A percentile compares a stretch with the other conserved stretches of the same genome.
Evolutionary conservation across 495 filamentous ascomycete species (phyloP).

Genomic region (Hypoxylon cercidicola): DNA sequence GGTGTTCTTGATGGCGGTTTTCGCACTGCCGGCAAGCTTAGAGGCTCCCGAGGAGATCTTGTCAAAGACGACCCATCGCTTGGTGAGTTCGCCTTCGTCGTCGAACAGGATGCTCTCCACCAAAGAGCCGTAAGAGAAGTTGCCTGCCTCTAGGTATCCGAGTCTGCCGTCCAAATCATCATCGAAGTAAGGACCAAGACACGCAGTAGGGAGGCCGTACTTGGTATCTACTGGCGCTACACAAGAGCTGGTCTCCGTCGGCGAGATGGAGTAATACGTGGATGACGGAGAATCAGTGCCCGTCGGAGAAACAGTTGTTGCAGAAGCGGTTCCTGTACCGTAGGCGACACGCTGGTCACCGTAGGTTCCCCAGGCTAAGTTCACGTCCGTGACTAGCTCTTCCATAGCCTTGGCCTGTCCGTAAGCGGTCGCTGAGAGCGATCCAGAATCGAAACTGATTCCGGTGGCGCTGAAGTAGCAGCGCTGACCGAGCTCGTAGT

Average conservation of each 20-base stretch:
- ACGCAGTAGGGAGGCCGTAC: constrained; percentile 22
- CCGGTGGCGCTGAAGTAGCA: constrained; percentile 23
- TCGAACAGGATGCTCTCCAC: constrained; percentile 15
- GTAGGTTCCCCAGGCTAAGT: constrained; percentile 24
- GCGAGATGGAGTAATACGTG: constrained; percentile 11
- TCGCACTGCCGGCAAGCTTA: constrained; percentile 13
- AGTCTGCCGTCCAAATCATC: constrained; percentile 14
- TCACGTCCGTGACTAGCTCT: constrained; percentile 20
- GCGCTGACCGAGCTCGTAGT: constrained; percentile 22
- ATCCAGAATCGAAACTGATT: constrained; percentile 9
- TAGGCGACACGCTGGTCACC: constrained; percentile 14
- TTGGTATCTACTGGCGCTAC: constrained; percentile 24
- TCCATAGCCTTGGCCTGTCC: constrained; percentile 20
- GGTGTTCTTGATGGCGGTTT: constrained; percentile 6
- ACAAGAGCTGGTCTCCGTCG: constrained; percentile 7
- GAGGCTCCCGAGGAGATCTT: constrained; percentile 5
- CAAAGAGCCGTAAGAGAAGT: constrained; percentile 14
- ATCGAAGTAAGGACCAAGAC: constrained; percentile 23
- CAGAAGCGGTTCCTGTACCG: constrained; percentile 9
- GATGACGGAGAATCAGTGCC: constrained; percentile 8
- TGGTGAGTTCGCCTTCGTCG: constrained; percentile 2
- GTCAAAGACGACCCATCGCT: neutral
- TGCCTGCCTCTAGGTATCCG: constrained; percentile 12
- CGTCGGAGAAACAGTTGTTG: neutral
- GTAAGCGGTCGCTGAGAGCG: constrained; percentile 12